Conservation (phyloP, 495 filamentous ascomycete species). For the Aspergillus asperescens region DNA sequence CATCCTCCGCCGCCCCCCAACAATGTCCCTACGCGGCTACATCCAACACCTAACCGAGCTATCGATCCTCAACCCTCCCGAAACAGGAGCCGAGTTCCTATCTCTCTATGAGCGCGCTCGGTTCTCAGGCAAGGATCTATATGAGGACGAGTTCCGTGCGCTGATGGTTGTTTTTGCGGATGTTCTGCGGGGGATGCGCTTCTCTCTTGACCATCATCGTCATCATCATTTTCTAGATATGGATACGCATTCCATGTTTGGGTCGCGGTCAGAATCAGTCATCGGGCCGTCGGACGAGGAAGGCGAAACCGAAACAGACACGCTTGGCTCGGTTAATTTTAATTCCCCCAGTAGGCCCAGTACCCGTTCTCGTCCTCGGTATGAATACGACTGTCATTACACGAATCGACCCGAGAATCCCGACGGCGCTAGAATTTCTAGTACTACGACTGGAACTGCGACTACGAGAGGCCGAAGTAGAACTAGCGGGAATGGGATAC, state of each 20-base stretch:
- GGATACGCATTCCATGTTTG: slow-evolving; percentile 4
- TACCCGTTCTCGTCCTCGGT: not conserved
- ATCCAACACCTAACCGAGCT: slow-evolving; percentile 62
- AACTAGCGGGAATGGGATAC: slow-evolving; percentile 32
- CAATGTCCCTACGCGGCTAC: slow-evolving; percentile 80
- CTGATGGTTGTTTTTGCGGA: slow-evolving; percentile 88
- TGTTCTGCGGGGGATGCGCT: slow-evolving; percentile 68
- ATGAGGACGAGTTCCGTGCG: slow-evolving; percentile 65
- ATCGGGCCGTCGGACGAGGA: slow-evolving; percentile 45
- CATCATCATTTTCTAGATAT: slow-evolving; percentile 26
- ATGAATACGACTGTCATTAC: slow-evolving; percentile 23
- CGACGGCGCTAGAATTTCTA: too few species aligned
- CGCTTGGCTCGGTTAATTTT: not conserved
- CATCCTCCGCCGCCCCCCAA: slow-evolving; percentile 61
- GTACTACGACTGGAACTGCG: too few species aligned
- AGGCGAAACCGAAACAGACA: slow-evolving; percentile 40
- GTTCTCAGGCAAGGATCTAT: slow-evolving; percentile 59
- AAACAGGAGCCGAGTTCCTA: slow-evolving; percentile 59
- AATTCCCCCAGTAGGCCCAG: not conserved
- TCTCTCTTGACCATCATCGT: slow-evolving; percentile 43
- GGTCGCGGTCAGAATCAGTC: slow-evolving; percentile 25
- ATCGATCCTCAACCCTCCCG: slow-evolving; percentile 55
- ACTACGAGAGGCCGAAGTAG: slow-evolving; percentile 14
- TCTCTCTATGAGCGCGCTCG: slow-evolving; percentile 74
- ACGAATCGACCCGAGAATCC: not conserved